Evolutionary conservation across 2,329 filamentous ascomycete genomes (phyloP), one percentile per base, ranked within the genome.

Genomic region (Trematosphaeria pertusa): DNA sequence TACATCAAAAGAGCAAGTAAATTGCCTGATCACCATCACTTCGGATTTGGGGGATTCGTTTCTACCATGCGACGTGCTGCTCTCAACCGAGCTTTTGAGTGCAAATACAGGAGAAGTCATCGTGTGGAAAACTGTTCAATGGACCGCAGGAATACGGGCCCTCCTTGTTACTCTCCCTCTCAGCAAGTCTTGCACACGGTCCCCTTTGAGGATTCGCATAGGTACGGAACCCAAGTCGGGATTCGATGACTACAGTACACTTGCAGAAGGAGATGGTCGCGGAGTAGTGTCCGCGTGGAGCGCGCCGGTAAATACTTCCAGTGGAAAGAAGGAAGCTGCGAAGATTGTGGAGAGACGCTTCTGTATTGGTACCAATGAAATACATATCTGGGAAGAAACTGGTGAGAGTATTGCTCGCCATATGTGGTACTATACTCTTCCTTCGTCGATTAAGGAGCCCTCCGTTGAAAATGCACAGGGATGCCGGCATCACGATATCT

Each of bases 361-460:
- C 46, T 59, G 61, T 10, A 69, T 80, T 6, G 58, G 71, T 4
- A 64, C 69, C 26, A 67, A 71, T 17, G 58, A 72, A 5, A 62
- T 62, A 4, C 58, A 69, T 24, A 80, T 89, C 34, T 85, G 82
- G 75, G 87, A 89, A 64, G 87, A 89, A 60, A 87, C 84, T 0
- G 86, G 86, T 3, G 86, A 89, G 61, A 87, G 84, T 64, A 89
- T 89, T 60, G 87, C 87, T 5, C 76, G 85, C 32, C 87, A 89
- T 72, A 77, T 89, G 37, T 89, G 87, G 87, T 86, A 75, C 64
- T 43, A 33, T 30, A 15, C 17, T 31, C 19, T 14, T 19, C n/a
- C 15, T 41, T 24, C 3, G 15, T 32, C 7, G 17, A 21, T 19
- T 7, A 26, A 26, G 18, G 8, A 9, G 18, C 14, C 21, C 12